Base-by-base conservation (phyloP, 805 yeast species). In the Myxozyma mucilagina region DNA sequence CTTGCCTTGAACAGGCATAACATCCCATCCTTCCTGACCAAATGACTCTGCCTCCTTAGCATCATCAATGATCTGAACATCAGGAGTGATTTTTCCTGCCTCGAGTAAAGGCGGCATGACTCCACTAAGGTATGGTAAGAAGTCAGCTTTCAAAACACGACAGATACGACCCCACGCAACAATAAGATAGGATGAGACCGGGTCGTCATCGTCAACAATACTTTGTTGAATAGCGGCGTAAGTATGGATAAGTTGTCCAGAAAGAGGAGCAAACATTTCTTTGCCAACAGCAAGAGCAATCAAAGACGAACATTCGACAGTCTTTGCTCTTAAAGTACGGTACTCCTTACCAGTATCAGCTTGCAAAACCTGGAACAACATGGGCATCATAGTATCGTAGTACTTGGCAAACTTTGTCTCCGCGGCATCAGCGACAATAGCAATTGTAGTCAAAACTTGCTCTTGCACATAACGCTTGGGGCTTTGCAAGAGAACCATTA, bases 121-220 rank as follows among this genome's bases (percentile, higher is more conserved):
- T 10, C 83, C 83, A 36, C 90, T 88, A 62, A 94, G 79, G 68
- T 84, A 87, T 13, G 97, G 97, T 62, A 90, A 75, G 72, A 94
- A 94, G 48, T 90, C 96, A 61, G 80, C 81, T 29, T 97, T 96
- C 43, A 93, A 79, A 54, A 93, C 84, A 67, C 87, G 82, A 72
- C 99, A 94, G 48, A 94, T 82, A 70, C 98, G 84, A 57, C 94
- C 90, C 99, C 99, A 94, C 48, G 96, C 97, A 72, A 90, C 96
- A 68, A 90, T 96, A 66, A 94, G 79, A 69, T 90, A 92, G 50
- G 89, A 82, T 68, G 84, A 88, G 16, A 94, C 87, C 14, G 97
- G 96, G 71, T 92, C 97, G 71, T 92, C 97, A n/a, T 82, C 80
- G 18, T 73, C 76, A n/a, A 73, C 70, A 41, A 68, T 64, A 44